Conservation (phyloP, 768 basidiomycete genomes). For the Cystofilobasidium bisporidii region DNA sequence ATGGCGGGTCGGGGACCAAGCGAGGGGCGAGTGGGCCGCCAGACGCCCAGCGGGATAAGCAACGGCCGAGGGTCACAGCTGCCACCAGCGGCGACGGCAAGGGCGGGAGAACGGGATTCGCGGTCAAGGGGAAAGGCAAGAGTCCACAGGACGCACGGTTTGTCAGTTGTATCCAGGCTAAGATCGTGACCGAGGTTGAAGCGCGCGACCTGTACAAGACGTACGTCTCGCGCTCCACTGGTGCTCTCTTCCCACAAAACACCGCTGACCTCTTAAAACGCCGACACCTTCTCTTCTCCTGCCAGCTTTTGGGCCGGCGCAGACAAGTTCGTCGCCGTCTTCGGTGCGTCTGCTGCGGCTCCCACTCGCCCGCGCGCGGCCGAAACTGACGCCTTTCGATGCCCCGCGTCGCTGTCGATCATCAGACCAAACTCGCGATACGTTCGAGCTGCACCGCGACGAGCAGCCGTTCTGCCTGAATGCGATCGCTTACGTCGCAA, state of each 20-base stretch:
- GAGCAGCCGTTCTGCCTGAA: slow-evolving; percentile 18
- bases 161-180: background rate
- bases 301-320: slow-evolving; percentile 4
- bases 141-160: no score
- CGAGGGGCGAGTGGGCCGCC: no score
- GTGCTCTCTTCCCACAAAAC: no score
- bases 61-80: background rate
- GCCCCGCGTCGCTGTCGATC: no score
- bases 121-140: background rate
- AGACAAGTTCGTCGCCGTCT: slow-evolving; percentile 14
- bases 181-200: slow-evolving; percentile 10
- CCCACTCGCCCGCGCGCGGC: background rate
- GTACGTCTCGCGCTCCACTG: background rate
- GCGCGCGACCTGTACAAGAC: background rate
- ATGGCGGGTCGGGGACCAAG: no score
- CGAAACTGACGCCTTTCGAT: no score
- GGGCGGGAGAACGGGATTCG: no score
- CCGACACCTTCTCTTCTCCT: no score
- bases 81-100: no score
- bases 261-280: no score
- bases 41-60: no score
- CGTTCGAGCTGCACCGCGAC: background rate
- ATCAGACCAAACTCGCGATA: background rate
- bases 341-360: background rate
- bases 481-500: slow-evolving; percentile 12